phyloP scores from a whole-genome alignment of 345 rosid genomes.

The Combretum micranthum region DNA sequence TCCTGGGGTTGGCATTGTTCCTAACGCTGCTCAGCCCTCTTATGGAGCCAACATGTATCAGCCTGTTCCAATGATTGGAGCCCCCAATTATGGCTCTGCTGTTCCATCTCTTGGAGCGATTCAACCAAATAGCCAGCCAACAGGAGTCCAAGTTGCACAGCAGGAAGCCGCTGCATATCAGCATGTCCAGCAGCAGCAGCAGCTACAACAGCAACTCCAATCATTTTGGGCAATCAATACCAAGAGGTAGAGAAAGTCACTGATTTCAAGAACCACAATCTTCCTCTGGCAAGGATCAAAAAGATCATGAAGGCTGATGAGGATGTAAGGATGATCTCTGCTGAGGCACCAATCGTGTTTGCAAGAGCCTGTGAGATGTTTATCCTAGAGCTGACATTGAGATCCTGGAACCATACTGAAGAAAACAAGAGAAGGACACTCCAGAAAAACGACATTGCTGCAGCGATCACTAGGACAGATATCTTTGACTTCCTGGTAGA shows the following conservation, averaged over 20 bases:
- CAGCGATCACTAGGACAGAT: conserved; percentile 91
- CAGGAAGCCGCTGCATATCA: conserved; percentile 75
- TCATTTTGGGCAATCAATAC: conserved; percentile 75
- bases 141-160: conserved; percentile 52
- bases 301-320: conserved; percentile 99
- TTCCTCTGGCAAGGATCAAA: conserved; percentile 93
- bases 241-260: conserved; percentile 73
- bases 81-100: conserved; percentile 32
- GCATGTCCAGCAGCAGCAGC: conserved; percentile 88
- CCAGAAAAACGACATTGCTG: conserved; percentile 93
- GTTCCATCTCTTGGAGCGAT: conserved; percentile 33
- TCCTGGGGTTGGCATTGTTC: conserved; percentile 43
- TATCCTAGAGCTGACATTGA: conserved; percentile 76
- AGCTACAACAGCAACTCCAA: conserved; percentile 82
- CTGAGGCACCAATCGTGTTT: conserved; percentile 92
- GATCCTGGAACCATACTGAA: conserved; percentile 97
- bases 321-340: conserved; percentile 96
- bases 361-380: conserved; percentile 99
- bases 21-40: conserved; percentile 32
- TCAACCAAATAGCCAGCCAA: conserved; percentile 39
- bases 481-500: conserved; percentile 91
- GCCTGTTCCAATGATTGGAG: conserved; percentile 42
- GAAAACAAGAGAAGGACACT: conserved; percentile 94
- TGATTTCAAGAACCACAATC: conserved; percentile 92
- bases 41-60: conserved; percentile 63